Evolutionary conservation across 768 basidiomycete genomes (phyloP).

Genomic region (Cystofilobasidium ferigula): DNA sequence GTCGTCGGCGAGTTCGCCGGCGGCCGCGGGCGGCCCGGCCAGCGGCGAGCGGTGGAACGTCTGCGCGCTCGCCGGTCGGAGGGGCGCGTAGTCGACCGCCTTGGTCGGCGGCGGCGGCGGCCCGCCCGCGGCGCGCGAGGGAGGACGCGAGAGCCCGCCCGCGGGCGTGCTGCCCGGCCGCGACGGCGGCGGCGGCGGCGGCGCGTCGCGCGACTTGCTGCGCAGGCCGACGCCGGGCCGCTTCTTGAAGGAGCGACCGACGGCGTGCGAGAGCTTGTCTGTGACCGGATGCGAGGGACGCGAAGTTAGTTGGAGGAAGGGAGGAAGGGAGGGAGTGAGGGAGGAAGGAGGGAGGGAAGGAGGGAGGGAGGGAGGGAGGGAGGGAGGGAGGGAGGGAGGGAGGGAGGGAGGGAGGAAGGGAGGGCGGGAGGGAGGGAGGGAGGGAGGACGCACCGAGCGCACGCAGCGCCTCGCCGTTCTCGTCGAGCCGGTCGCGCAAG

Average conservation of each 20-base stretch:
- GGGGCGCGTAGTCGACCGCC: too few relatives aligned
- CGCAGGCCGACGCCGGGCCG: not conserved
- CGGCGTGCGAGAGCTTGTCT: constrained; percentile 24
- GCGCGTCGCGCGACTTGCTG: not conserved
- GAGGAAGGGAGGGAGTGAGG: not conserved
- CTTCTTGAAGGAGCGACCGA: not conserved
- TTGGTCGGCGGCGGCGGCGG: too few relatives aligned
- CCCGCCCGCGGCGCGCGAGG: too few relatives aligned
- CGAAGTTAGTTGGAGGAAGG: not conserved
- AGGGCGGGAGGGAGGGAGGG: not conserved
- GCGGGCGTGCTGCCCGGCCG: not conserved
- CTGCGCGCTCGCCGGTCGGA: too few relatives aligned
- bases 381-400: not conserved
- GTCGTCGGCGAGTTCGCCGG: not conserved
- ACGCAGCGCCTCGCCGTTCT: constrained; percentile 58
- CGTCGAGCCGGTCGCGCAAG: constrained; percentile 50
- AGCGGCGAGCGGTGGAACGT: too few relatives aligned
- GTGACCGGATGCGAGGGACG: not conserved
- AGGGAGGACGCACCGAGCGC: constrained; percentile 51
- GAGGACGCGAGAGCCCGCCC: too few relatives aligned
- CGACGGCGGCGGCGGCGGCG: not conserved
- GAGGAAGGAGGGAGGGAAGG: not conserved
- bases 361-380: not conserved
- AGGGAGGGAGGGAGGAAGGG: not conserved
- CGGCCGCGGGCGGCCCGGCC: not conserved